A percentile compares a stretch with the other conserved stretches of the same genome.
Conservation (phyloP, 257 asterid genomes). For the Solanum sitiens region DNA sequence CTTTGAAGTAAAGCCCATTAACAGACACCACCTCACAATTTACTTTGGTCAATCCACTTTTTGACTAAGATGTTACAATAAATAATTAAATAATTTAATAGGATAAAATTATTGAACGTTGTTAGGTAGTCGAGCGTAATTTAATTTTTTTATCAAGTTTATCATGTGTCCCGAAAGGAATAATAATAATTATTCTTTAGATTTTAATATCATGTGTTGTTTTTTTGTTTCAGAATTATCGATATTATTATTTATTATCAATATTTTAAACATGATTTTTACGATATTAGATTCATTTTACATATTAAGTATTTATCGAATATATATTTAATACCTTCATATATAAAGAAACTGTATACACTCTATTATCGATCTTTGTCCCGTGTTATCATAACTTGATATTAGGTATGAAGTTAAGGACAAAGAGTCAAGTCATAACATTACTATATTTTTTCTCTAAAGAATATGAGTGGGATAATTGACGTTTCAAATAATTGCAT, state of each 20-base stretch:
- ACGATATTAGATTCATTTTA: too few species aligned
- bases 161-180: neutral
- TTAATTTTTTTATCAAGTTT: neutral
- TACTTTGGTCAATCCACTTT: neutral
- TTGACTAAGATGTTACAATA: neutral
- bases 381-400: neutral
- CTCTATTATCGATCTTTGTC: neutral
- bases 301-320: accelerated
- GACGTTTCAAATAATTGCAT: neutral
- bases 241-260: neutral
- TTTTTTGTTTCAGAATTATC: neutral
- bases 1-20: neutral
- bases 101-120: neutral
- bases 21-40: neutral
- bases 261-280: accelerated
- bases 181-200: too few species aligned
- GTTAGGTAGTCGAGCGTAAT: neutral
- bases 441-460: neutral
- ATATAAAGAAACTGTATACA: too few species aligned
- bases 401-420: neutral
- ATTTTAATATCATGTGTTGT: neutral
- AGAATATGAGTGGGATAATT: neutral
- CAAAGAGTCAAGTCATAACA: neutral
- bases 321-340: accelerated
- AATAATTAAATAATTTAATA: neutral